Evolutionary conservation across 2,329 filamentous ascomycete genomes (phyloP), one percentile per base, ranked within the genome.

Genomic region (Cytospora leucostoma): DNA sequence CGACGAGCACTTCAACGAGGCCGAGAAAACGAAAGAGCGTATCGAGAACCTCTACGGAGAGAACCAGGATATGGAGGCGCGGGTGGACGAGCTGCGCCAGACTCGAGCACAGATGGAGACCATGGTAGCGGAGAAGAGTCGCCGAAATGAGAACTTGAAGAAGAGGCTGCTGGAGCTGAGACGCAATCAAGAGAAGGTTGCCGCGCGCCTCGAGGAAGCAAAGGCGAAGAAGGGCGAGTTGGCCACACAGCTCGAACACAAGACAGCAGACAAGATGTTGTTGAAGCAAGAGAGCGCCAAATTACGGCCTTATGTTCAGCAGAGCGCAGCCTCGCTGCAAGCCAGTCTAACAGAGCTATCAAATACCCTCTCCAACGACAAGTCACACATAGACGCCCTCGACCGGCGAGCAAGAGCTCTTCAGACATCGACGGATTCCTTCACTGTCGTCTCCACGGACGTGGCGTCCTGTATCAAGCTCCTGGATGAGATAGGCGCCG

Each of bases 1-100:
- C 67, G 93, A 97, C 74, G 87, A 96, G 74, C 91, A 98, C 77
- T 95, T 95, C 79, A 95, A 97, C 80, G 93, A 92, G 71, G 86
- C 91, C 13, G 92, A 97, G 76, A 86, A 85, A 64, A 93, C 91
- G 1, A 97, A 97, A 77, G 82, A 88, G 59, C 87, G 90, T 66
- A 97, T 98, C 71, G 94, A 98, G 77, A 84, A 88, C 21, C 81
- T 98, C 11, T 93, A 93, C 72, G 81, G 83, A 13, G 90, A 94
- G 68, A 99, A 98, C 73, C 89, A 96, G 73, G 89, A 93, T 56
- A 91, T 95, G 78, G 91, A 96, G 71, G 84, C 83, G 51, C 88
- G 89, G 17, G 78, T 98, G 12, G 87, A 89, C 60, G 91, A 95
- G 62, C 91, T 98, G 85, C 87, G 87, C 72, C 86, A 85, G 66